Evolutionary conservation across 805 yeast genomes (phyloP).

Genomic region (Teunomyces funiuensis): DNA sequence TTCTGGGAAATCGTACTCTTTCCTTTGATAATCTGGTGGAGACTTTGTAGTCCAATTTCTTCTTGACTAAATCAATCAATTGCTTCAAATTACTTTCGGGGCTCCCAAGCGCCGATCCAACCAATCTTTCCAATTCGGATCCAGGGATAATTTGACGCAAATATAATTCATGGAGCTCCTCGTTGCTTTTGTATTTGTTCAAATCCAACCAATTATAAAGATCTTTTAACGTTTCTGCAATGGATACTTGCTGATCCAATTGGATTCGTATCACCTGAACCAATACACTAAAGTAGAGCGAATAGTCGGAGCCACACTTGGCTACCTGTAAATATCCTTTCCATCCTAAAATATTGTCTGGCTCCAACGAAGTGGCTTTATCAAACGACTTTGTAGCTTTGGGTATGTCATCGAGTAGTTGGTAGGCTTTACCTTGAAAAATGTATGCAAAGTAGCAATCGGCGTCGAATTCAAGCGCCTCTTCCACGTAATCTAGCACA

Average conservation of each 20-base stretch:
- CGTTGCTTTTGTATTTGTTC: constrained; percentile 26
- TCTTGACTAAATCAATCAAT: constrained; percentile 42
- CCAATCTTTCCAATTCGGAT: constrained; percentile 49
- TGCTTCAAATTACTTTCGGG: constrained; percentile 46
- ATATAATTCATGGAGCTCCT: constrained; percentile 45
- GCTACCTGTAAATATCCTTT: constrained; percentile 66
- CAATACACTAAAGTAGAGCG: constrained; percentile 47
- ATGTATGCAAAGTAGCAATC: constrained; percentile 64
- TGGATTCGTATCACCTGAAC: constrained; percentile 45
- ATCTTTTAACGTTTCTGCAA: constrained; percentile 50
- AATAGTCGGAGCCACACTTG: constrained; percentile 35
- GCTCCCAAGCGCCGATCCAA: constrained; percentile 45
- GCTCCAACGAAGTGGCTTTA: constrained; percentile 50
- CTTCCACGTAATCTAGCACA: constrained; percentile 56
- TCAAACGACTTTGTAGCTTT: constrained; percentile 46
- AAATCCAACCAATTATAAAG: constrained; percentile 46
- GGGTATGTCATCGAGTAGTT: constrained; percentile 37
- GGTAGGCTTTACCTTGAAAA: constrained; percentile 70
- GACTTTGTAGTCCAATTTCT: constrained; percentile 42
- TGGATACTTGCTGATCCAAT: constrained; percentile 41
- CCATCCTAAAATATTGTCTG: constrained; percentile 67
- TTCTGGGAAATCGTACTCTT: constrained; percentile 48
- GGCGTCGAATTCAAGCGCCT: constrained; percentile 56
- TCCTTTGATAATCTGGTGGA: constrained; percentile 44
- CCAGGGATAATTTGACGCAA: constrained; percentile 57